These are phyloP conservation scores for Backusella luteola DNA, from an alignment of 192 early-diverging fungal genomes.

Conservation along the genomic window DNA sequence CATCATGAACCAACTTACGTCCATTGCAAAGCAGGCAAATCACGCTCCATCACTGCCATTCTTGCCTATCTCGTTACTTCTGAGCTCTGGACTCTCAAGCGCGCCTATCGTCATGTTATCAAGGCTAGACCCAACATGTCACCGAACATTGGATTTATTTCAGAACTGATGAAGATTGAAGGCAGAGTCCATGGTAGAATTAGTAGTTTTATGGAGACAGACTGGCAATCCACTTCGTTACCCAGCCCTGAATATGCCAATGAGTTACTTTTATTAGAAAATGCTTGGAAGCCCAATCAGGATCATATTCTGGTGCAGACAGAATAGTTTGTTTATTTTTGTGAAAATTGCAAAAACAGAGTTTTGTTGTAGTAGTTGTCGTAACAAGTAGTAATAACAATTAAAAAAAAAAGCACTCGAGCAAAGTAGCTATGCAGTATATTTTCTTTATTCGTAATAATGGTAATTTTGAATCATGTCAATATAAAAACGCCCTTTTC, in stretches of 20 bases:
- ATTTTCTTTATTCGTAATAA: not conserved
- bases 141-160: conserved; percentile 79
- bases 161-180: conserved; percentile 68
- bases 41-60: conserved; percentile 71
- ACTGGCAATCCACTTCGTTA: conserved; percentile 33
- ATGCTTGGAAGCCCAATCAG: conserved; percentile 23
- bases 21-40: conserved; percentile 78
- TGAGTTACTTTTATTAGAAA: conserved; percentile 21
- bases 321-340: not conserved
- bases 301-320: not conserved
- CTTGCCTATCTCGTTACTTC: conserved; percentile 66
- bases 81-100: conserved; percentile 59
- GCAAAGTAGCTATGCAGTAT: not conserved
- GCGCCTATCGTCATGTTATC: conserved; percentile 66
- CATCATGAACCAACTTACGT: conserved; percentile 60
- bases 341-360: not conserved
- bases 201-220: conserved; percentile 36
- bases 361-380: not conserved
- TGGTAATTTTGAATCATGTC: not conserved
- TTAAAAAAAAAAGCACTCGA: not conserved
- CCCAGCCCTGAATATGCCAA: conserved; percentile 25
- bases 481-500: not conserved
- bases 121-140: conserved; percentile 61
- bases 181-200: conserved; percentile 50
- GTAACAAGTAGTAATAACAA: not conserved